phyloP scores from a whole-genome alignment of 1,284 basidiomycete genomes.

The Ceratobasidium sp. region DNA sequence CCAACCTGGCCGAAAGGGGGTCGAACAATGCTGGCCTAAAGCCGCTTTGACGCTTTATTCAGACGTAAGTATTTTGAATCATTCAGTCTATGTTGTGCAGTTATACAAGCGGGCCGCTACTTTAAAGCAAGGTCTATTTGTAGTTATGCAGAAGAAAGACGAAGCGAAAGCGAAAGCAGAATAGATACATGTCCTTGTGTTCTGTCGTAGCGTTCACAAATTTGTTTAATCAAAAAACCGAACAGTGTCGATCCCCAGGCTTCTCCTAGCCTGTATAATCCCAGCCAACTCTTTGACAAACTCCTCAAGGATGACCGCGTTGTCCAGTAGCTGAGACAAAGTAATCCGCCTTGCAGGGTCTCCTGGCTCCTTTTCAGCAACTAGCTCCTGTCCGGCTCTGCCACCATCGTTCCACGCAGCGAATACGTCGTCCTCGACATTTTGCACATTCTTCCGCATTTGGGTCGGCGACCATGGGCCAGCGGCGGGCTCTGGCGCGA shows the following conservation, averaged over 20 bases:
- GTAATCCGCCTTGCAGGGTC: constrained; percentile 62
- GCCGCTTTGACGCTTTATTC: constrained; percentile 35
- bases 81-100: not conserved
- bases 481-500: constrained; percentile 67
- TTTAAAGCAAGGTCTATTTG: constrained; percentile 24
- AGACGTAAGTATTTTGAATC: constrained; percentile 11
- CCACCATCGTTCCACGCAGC: constrained; percentile 56
- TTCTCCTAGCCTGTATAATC: constrained; percentile 85
- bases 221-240: constrained; percentile 60
- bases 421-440: constrained; percentile 73
- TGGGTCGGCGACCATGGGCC: constrained; percentile 72
- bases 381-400: constrained; percentile 36
- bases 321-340: constrained; percentile 88
- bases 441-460: constrained; percentile 60
- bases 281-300: constrained; percentile 93
- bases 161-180: not conserved
- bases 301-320: constrained; percentile 95
- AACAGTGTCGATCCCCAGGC: constrained; percentile 86
- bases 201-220: not conserved
- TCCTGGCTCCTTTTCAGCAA: constrained; percentile 49
- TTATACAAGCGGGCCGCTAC: not conserved
- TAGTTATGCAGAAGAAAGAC: constrained; percentile 11
- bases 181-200: not conserved
- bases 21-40: constrained; percentile 39
- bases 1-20: constrained; percentile 25